These are phyloP conservation scores for Benincasa hispida DNA, from an alignment of 306 rosid genomes.

Conservation along the genomic window DNA sequence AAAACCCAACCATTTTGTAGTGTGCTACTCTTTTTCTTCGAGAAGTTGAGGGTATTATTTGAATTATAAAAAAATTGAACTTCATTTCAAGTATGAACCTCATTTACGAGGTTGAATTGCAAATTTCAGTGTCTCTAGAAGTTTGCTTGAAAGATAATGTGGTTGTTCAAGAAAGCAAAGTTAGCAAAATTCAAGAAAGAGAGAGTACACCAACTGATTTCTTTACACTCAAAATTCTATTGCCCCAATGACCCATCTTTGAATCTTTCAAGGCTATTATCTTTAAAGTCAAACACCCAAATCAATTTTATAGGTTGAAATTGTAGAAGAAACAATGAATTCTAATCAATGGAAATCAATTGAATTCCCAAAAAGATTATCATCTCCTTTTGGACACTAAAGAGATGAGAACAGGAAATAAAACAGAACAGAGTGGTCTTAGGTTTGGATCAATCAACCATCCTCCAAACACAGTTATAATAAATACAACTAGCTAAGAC, in stretches of 20 bases:
- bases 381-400: not conserved
- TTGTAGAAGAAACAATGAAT: not conserved
- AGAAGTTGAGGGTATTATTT: not conserved
- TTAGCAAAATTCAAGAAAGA: not conserved
- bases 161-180: not conserved
- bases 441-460: not conserved
- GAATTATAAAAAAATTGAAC: not conserved
- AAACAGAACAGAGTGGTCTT: not conserved
- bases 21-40: not conserved
- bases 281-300: not conserved
- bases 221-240: not conserved
- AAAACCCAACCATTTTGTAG: not conserved
- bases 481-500: not conserved
- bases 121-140: not conserved
- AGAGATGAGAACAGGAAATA: not conserved
- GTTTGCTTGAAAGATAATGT: not conserved
- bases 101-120: not conserved
- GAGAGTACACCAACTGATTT: not conserved
- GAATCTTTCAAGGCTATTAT: not conserved
- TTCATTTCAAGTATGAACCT: not conserved
- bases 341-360: not conserved
- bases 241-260: not conserved
- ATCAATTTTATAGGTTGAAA: not conserved
- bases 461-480: not conserved
- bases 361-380: not conserved